Evolutionary conservation across 2,329 filamentous ascomycete species (phyloP), one percentile per base, ranked within the genome.

Genomic region (Venturia asperata): DNA sequence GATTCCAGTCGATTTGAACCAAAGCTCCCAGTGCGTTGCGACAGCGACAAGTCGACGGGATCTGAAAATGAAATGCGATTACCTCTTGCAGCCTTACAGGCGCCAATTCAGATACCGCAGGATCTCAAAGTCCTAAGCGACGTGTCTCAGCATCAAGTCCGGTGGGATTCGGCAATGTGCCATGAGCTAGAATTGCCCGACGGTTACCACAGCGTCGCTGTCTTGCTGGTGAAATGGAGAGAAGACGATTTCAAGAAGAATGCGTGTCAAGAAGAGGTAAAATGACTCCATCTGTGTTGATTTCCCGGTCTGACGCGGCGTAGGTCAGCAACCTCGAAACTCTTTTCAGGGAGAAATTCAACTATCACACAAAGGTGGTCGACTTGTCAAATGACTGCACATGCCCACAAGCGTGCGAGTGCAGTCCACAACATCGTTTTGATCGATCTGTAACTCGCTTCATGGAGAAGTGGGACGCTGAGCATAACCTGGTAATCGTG

Each of bases 101-200:
- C 60, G 9, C 60, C 60, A 27, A 42, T 61, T 6, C n/a, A 45
- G 5, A 39, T 45, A 9, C 13, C 15, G 1, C n/a, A 42, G 39
- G 9, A 43, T n/a, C 13, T 63, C 11, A 15, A 39, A 30, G 10
- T 27, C 11, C 24, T 63, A 2, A 41, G 21, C 37, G 30, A 21
- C 3, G 37, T 21, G 3, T 64, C 63, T n/a, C 30, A 58, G 41
- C 34, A 41, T 21, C 63, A 64, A 47, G 17, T 65, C 3, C 58
- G 56, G 19, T 61, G 58, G 63, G 63, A 64, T 15, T n/a, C 11
- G 13, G 42, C 52, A 11, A 64, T 64, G 63, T 64, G 63, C n/a
- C 30, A 43, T 5, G 49, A 55, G n/a, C 3, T 61, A 6, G 27
- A 10, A 19, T n/a, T 65, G 21, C 52, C 27, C 39, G 47, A 64